phyloP scores from a whole-genome alignment of 495 filamentous ascomycete genomes.

The Podospora conica region DNA sequence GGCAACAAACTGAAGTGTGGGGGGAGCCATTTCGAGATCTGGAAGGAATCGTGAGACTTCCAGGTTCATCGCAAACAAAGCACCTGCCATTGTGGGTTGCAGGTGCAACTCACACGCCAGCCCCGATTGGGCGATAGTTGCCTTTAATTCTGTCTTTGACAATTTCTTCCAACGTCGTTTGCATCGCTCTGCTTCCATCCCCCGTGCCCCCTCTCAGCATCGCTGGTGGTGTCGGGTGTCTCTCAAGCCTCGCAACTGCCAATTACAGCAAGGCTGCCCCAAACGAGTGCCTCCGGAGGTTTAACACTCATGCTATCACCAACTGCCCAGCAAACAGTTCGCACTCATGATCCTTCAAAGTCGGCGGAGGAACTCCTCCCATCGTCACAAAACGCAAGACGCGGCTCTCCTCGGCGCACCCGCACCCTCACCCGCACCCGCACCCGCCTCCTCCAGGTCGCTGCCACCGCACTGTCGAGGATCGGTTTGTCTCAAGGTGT shows the following conservation, averaged over 20 bases:
- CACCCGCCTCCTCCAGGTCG: not conserved
- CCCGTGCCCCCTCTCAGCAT: not conserved
- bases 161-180: not conserved
- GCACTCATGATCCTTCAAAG: not conserved
- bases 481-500: not conserved
- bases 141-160: not conserved
- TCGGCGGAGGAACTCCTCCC: not conserved
- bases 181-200: not conserved
- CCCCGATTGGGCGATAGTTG: not conserved
- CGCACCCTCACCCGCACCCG: not conserved
- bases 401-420: not conserved
- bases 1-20: not conserved
- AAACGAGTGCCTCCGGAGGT: not conserved
- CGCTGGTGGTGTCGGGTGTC: not conserved
- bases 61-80: not conserved
- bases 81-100: not conserved
- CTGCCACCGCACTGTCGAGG: not conserved
- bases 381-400: not conserved
- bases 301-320: conserved; percentile 6
- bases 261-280: conserved; percentile 10
- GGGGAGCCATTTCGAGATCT: not conserved
- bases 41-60: not conserved
- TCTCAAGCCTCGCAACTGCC: not conserved
- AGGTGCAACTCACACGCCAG: not conserved
- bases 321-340: not conserved